phyloP scores from a whole-genome alignment of 306 rosid species.

The Clitoria ternatea region DNA sequence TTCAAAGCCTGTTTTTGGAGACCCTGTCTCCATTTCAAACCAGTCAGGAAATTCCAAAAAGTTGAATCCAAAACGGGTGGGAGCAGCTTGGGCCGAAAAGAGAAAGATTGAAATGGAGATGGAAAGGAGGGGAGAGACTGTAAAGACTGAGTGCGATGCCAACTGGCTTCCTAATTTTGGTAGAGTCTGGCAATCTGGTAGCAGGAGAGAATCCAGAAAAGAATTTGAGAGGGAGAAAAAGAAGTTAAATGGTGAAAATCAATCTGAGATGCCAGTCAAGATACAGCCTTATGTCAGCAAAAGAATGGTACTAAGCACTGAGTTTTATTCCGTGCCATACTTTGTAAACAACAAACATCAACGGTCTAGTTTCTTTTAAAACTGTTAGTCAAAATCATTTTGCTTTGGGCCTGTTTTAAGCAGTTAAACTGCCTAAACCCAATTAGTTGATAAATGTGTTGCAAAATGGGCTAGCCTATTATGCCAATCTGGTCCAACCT shows the following conservation, averaged over 20 bases:
- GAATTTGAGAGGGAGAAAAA: constrained; percentile 80
- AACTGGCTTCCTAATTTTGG: constrained; percentile 98
- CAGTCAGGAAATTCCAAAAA: constrained; percentile 57
- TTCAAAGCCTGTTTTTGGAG: constrained; percentile 36
- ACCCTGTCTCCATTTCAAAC: constrained; percentile 33
- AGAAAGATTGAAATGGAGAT: constrained; percentile 82
- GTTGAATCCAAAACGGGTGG: constrained; percentile 77
- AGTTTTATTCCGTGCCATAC: constrained; percentile 20
- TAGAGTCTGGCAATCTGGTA: constrained; percentile 98
- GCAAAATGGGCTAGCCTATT: background rate
- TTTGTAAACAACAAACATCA: constrained; percentile 3
- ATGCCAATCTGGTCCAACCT: background rate
- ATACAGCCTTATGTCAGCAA: constrained; percentile 86
- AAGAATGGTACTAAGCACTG: constrained; percentile 95
- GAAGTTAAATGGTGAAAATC: constrained; percentile 47
- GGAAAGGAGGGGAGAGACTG: constrained; percentile 86
- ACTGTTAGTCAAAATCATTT: background rate
- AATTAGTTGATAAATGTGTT: background rate
- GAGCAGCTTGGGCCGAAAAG: constrained; percentile 98
- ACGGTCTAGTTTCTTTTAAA: background rate
- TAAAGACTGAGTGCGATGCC: constrained; percentile 46
- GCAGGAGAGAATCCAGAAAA: constrained; percentile 80
- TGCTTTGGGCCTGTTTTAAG: background rate
- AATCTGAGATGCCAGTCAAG: constrained; percentile 46
- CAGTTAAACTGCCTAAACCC: background rate